phyloP scores from a whole-genome alignment of 129 eudicot species.

The Tagetes erecta region DNA sequence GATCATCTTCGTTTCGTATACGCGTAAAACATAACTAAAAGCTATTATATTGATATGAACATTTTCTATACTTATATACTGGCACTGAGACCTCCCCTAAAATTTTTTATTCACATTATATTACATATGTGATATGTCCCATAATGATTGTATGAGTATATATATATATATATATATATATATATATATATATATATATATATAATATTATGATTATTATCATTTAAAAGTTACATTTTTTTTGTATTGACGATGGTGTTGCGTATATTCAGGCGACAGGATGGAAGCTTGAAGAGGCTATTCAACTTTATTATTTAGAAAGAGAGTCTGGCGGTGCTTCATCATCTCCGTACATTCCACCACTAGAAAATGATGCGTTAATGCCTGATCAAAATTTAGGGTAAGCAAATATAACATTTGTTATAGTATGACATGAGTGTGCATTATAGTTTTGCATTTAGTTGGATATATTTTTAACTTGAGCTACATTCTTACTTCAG shows the following conservation, averaged over 20 bases:
- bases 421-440: background rate
- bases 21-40: background rate
- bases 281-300: constrained; percentile 94
- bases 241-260: background rate
- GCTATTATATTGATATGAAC: background rate
- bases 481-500: constrained; percentile 35
- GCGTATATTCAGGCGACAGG: constrained; percentile 62
- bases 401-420: constrained; percentile 32
- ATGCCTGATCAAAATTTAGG: constrained; percentile 40
- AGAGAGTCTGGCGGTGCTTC: constrained; percentile 52
- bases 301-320: constrained; percentile 76
- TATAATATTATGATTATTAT: background rate
- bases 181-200: too few species aligned
- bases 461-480: background rate
- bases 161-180: too few species aligned
- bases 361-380: constrained; percentile 34
- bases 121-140: background rate
- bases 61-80: background rate
- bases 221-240: background rate
- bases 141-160: background rate
- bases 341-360: constrained; percentile 43
- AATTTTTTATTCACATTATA: background rate
- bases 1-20: background rate
- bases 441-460: background rate
- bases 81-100: background rate